Evolutionary conservation across 768 basidiomycete species (phyloP).

Genomic region (Pulveroboletus ravenelii): DNA sequence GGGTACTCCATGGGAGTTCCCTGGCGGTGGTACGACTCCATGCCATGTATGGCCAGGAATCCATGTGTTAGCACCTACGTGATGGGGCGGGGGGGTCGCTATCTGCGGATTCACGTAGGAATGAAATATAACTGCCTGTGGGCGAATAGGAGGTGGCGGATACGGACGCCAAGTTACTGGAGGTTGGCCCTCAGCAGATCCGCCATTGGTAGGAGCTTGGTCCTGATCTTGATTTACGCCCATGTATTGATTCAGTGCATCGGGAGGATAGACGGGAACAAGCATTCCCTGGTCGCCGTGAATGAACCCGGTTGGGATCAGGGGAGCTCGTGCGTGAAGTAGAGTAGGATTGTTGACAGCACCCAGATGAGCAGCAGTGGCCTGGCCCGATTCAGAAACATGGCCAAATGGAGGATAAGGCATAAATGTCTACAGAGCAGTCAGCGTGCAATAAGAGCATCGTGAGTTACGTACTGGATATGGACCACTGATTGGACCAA

Average conservation of each 20-base stretch:
- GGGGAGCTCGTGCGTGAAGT: conserved; percentile 44
- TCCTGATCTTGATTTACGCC: conserved; percentile 35
- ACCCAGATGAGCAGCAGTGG: conserved; percentile 17
- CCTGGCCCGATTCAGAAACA: conserved; percentile 23
- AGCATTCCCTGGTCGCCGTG: conserved; percentile 71
- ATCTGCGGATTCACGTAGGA: conserved; percentile 26
- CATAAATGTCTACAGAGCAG: conserved; percentile 39
- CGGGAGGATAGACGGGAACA: conserved; percentile 65
- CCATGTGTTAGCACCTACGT: conserved; percentile 22
- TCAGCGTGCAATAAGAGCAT: conserved; percentile 4
- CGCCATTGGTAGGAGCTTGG: conserved; percentile 14
- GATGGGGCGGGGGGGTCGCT: conserved; percentile 15
- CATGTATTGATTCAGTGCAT: conserved; percentile 69
- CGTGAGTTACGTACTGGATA: conserved; percentile 42
- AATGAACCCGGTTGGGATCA: conserved; percentile 63
- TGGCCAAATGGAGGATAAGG: conserved; percentile 43
- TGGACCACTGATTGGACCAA: conserved; percentile 37
- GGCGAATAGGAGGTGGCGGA: conserved; percentile 29
- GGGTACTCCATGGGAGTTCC: conserved; percentile 11
- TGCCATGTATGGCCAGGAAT: conserved; percentile 24
- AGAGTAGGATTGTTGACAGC: conserved; percentile 9
- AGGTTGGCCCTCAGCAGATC: conserved; percentile 27
- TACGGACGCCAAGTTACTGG: conserved; percentile 33
- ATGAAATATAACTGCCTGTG: conserved; percentile 30
- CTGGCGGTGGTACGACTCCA: conserved; percentile 15